Evolutionary conservation across 306 rosid species (phyloP), one percentile per base, ranked within the genome.

Genomic region (Begonia fuchsioides): DNA sequence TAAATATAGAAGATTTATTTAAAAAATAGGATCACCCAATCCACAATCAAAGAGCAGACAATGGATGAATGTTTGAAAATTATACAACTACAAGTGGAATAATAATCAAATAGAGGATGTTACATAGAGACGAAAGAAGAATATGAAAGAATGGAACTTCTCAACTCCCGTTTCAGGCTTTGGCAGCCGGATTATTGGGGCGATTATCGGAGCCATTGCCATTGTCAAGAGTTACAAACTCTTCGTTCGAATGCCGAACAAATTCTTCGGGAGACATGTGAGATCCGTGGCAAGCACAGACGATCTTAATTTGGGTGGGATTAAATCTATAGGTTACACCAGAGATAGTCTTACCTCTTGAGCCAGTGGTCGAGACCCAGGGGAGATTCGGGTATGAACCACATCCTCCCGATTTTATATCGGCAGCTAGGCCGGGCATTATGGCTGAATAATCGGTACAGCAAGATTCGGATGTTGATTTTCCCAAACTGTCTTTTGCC

Each of bases 231-330:
- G 58, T 68, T 49, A 67, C 40, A 49, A 60, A 71, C 38, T 75
- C 94, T 63, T 77, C 83, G 3, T 72, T 73, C 10, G 98, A 94
- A 51, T 92, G 98, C 51, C 75, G 77, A 63, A 85, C 76, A 61
- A 92, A 92, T 61, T 85, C 98, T 13, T 92, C 98, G 0, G 87
- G 78, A 26, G 87, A 77, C 98, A 92, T 67, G 72, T 92, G 96
- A 50, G 74, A 59, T 16, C 96, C 60, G 54, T 92, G 98, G 71
- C 98, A 92, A 58, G 96, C 98, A 62, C 98, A 92, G 13, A 92
- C 87, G 26, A 92, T 85, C 50, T 65, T 73, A 41, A 92, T 74
- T 66, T 85, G 93, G 79, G 73, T 75, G 50, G 78, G 41, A 54
- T 40, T 77, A 68, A 67, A 85, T 62, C 67, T 53, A 73, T 82